phyloP scores from a whole-genome alignment of 2,329 filamentous ascomycete genomes.

The Ascosphaera apis region DNA sequence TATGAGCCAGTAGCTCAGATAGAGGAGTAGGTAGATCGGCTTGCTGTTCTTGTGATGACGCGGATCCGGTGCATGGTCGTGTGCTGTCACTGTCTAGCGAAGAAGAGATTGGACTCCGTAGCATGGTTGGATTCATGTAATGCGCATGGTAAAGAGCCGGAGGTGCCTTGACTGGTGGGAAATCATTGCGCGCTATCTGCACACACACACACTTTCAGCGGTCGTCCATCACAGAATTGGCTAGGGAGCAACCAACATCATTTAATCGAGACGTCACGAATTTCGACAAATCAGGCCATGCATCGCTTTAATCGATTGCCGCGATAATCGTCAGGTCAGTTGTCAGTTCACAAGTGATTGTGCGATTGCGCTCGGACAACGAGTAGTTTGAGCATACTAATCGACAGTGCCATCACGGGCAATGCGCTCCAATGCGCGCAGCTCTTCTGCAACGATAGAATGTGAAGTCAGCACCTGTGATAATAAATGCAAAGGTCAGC shows the following conservation, averaged over 20 bases:
- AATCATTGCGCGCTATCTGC: slow-evolving; percentile 54
- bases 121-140: slow-evolving; percentile 9
- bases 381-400: slow-evolving; percentile 25
- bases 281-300: slow-evolving; percentile 45
- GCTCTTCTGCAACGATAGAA: slow-evolving; percentile 17
- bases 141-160: slow-evolving; percentile 19
- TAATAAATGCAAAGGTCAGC: too few species aligned
- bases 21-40: slow-evolving; percentile 41
- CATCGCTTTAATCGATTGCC: slow-evolving; percentile 37
- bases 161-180: slow-evolving; percentile 42
- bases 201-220: too few species aligned
- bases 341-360: too few species aligned
- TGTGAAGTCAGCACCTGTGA: too few species aligned
- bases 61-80: too few species aligned
- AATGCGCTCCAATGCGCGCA: slow-evolving; percentile 30
- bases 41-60: slow-evolving; percentile 22
- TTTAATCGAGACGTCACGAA: slow-evolving; percentile 7
- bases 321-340: too few species aligned
- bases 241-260: slow-evolving; percentile 1
- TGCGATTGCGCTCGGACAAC: too few species aligned
- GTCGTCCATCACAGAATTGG: too few species aligned
- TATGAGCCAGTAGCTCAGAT: slow-evolving; percentile 35
- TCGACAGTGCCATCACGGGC: slow-evolving; percentile 36
- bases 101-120: slow-evolving; percentile 12
- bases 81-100: slow-evolving; percentile 22